These are phyloP conservation scores for Pichia phayaonensis DNA, from an alignment of 805 yeast species.

Conservation along the genomic window DNA sequence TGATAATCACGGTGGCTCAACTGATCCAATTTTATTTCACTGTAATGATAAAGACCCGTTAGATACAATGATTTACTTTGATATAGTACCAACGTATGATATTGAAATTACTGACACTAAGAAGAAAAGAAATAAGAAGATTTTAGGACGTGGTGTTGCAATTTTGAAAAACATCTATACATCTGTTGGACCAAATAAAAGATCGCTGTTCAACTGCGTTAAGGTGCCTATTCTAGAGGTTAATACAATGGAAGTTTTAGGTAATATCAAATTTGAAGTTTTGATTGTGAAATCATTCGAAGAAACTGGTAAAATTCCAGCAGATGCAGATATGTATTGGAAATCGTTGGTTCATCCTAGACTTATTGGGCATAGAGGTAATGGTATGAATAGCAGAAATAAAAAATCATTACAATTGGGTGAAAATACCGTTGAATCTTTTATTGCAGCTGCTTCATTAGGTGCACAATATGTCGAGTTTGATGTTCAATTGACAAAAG, in stretches of 20 bases:
- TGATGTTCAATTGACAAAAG: slow-evolving; percentile 93
- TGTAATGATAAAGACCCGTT: slow-evolving; percentile 39
- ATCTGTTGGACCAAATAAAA: slow-evolving; percentile 56
- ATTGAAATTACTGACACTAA: slow-evolving; percentile 10
- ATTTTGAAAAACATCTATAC: slow-evolving; percentile 54
- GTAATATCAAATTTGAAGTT: slow-evolving; percentile 69
- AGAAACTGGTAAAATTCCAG: slow-evolving; percentile 61
- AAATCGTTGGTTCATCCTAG: slow-evolving; percentile 79
- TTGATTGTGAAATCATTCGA: slow-evolving; percentile 63
- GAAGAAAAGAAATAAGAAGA: slow-evolving; percentile 21
- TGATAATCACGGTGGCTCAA: slow-evolving; percentile 60
- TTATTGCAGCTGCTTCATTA: slow-evolving; percentile 90
- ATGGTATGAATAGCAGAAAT: slow-evolving; percentile 75
- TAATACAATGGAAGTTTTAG: slow-evolving; percentile 65
- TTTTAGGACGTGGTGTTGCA: slow-evolving; percentile 82
- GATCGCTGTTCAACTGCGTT: slow-evolving; percentile 57
- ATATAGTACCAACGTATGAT: slow-evolving; percentile 83
- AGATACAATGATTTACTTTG: slow-evolving; percentile 63
- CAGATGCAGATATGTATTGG: slow-evolving; percentile 79
- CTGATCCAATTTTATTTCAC: slow-evolving; percentile 70
- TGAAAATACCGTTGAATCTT: slow-evolving; percentile 90
- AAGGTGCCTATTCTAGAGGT: slow-evolving; percentile 73
- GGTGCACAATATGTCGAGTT: slow-evolving; percentile 97
- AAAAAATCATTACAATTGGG: slow-evolving; percentile 83
- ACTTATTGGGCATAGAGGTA: slow-evolving; percentile 93